A percentile compares a stretch with the other conserved stretches of the same genome.
Evolutionary conservation across 1,139 yeast species (phyloP).

Genomic region (Kodamaea ohmeri): DNA sequence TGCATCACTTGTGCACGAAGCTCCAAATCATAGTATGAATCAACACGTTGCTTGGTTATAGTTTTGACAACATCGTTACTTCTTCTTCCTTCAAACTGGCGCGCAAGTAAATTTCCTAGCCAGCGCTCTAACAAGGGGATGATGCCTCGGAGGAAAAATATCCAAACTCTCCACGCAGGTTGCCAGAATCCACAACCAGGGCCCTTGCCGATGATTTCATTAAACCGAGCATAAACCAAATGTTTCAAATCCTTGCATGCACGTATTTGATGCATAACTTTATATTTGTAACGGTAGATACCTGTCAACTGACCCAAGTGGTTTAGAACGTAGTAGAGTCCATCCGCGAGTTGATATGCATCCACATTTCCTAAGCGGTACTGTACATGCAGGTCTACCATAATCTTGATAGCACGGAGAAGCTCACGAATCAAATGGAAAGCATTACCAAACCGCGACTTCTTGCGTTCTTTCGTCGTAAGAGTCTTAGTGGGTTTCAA

Average conservation of each 20-base stretch:
- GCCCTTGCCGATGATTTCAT: slow-evolving; percentile 84
- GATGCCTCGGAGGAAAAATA: slow-evolving; percentile 87
- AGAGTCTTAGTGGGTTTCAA: slow-evolving; percentile 94
- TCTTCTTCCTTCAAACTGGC: slow-evolving; percentile 95
- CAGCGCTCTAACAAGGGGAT: slow-evolving; percentile 91
- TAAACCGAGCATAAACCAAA: slow-evolving; percentile 80
- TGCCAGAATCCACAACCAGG: slow-evolving; percentile 99
- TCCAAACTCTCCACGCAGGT: slow-evolving; percentile 98
- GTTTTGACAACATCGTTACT: slow-evolving; percentile 91
- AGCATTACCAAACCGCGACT: slow-evolving; percentile 94
- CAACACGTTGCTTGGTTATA: slow-evolving; percentile 91
- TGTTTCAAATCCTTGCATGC: slow-evolving; percentile 96
- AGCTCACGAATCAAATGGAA: slow-evolving; percentile 92
- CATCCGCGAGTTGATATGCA: slow-evolving; percentile 93
- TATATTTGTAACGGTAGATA: slow-evolving; percentile 92
- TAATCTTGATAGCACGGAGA: slow-evolving; percentile 70
- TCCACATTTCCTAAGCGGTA: slow-evolving; percentile 87
- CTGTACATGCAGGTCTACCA: slow-evolving; percentile 94
- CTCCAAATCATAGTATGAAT: slow-evolving; percentile 91
- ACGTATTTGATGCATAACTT: slow-evolving; percentile 96
- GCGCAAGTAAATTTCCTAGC: slow-evolving; percentile 85
- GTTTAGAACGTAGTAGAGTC: slow-evolving; percentile 81
- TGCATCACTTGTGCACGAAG: slow-evolving; percentile 92
- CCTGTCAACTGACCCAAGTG: slow-evolving; percentile 97
- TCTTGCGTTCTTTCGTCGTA: slow-evolving; percentile 93